Evolutionary conservation across 345 rosid genomes (phyloP).

Genomic region (Syzygium jambos): DNA sequence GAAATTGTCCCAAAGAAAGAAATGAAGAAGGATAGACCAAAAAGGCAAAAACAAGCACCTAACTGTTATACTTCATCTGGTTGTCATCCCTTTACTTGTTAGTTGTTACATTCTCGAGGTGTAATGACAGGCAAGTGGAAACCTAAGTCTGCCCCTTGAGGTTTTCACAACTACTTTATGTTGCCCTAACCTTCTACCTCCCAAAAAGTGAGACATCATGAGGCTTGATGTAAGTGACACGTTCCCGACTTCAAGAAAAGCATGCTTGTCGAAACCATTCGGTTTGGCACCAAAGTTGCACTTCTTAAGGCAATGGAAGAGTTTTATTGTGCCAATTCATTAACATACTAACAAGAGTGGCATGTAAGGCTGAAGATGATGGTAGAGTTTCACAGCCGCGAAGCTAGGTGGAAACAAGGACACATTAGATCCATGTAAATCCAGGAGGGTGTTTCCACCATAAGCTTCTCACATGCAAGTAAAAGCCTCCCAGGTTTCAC

Average conservation of each 20-base stretch:
- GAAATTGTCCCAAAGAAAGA: constrained; percentile 5
- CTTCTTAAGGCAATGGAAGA: background rate
- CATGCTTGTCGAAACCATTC: background rate
- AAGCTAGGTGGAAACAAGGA: background rate
- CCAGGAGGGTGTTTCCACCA: background rate
- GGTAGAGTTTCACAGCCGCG: background rate
- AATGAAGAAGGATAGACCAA: background rate
- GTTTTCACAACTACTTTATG: background rate
- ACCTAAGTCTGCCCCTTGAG: background rate
- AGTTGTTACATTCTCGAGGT: background rate
- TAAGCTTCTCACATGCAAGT: background rate
- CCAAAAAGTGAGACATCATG: background rate
- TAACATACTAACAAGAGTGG: background rate
- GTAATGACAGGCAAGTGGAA: background rate
- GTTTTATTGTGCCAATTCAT: background rate
- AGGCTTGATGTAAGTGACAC: background rate
- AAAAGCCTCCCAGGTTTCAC: background rate
- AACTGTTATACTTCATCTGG: background rate
- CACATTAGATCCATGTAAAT: background rate
- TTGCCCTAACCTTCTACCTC: too few species aligned
- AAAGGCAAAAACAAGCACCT: background rate
- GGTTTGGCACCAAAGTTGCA: background rate
- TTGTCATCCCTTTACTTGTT: background rate
- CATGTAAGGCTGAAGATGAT: background rate
- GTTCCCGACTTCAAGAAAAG: background rate